Evolutionary conservation across 768 basidiomycete species (phyloP).

Genomic region (Rhodotorula graminis): DNA sequence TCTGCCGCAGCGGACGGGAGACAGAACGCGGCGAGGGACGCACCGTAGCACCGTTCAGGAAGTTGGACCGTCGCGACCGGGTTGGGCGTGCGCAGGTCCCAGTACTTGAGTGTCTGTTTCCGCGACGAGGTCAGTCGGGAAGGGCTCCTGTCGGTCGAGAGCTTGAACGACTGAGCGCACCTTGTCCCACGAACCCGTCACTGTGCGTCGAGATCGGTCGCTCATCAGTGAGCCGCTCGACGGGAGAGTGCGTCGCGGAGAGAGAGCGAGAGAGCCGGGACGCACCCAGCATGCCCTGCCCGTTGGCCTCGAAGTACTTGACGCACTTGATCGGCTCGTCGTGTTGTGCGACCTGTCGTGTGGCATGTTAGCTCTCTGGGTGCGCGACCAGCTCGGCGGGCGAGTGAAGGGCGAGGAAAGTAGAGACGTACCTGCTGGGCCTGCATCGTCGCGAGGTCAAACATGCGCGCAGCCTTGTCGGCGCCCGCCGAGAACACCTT

Average conservation of each 20-base stretch:
- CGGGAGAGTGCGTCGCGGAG: neutral
- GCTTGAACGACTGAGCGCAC: conserved; percentile 43
- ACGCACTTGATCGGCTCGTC: conserved; percentile 40
- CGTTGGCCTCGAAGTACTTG: conserved; percentile 46
- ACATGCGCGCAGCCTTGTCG: conserved; percentile 92
- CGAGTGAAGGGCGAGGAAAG: conserved; percentile 39
- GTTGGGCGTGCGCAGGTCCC: conserved; percentile 74
- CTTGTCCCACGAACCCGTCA: conserved; percentile 97
- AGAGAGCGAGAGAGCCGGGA: neutral
- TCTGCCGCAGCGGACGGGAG: too few species aligned
- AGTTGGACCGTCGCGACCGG: conserved; percentile 74
- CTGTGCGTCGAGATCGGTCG: conserved; percentile 49
- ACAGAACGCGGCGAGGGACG: conserved; percentile 65
- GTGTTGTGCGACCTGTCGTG: conserved; percentile 37
- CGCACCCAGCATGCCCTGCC: conserved; percentile 48
- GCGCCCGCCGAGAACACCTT: conserved; percentile 88
- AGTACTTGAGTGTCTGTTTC: conserved; percentile 60
- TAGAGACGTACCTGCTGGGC: conserved; percentile 77
- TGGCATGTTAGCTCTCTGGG: too few species aligned
- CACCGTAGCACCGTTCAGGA: conserved; percentile 84
- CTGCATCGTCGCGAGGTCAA: conserved; percentile 78
- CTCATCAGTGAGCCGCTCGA: neutral
- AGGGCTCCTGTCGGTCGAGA: too few species aligned
- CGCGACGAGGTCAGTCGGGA: neutral
- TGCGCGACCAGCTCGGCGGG: neutral